A percentile compares a stretch with the other conserved stretches of the same genome.
phyloP scores from a whole-genome alignment of 257 asterid species.

The Capsicum baccatum region DNA sequence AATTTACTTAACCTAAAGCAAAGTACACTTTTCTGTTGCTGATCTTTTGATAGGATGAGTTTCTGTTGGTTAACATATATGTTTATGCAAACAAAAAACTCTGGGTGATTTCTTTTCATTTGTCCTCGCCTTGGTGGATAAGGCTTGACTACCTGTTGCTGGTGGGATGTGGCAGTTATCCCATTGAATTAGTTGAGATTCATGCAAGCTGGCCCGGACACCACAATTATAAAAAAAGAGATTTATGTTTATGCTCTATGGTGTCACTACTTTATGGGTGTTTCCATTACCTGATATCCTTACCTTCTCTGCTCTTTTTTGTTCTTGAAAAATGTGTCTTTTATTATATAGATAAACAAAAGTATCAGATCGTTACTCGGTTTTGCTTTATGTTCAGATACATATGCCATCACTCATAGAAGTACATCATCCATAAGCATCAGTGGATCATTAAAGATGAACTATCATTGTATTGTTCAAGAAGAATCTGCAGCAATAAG shows the following conservation, averaged over 20 bases:
- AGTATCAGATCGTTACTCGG: neutral
- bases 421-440: conserved; percentile 14
- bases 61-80: neutral
- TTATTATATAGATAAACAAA: neutral
- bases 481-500: neutral
- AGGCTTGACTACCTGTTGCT: neutral
- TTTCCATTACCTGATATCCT: conserved; percentile 18
- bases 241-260: neutral
- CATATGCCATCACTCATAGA: neutral
- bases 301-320: neutral
- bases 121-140: neutral
- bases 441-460: neutral
- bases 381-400: conserved; percentile 15
- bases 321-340: neutral
- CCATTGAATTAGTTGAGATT: neutral
- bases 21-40: neutral
- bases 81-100: neutral
- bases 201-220: neutral
- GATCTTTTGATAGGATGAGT: neutral
- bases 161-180: neutral
- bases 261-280: neutral
- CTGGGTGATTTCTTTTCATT: neutral
- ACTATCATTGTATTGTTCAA: neutral
- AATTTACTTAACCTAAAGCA: neutral
- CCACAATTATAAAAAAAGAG: neutral